Base-by-base conservation (phyloP, 2,329 filamentous ascomycete genomes). In the Paecilomyces variotii region DNA sequence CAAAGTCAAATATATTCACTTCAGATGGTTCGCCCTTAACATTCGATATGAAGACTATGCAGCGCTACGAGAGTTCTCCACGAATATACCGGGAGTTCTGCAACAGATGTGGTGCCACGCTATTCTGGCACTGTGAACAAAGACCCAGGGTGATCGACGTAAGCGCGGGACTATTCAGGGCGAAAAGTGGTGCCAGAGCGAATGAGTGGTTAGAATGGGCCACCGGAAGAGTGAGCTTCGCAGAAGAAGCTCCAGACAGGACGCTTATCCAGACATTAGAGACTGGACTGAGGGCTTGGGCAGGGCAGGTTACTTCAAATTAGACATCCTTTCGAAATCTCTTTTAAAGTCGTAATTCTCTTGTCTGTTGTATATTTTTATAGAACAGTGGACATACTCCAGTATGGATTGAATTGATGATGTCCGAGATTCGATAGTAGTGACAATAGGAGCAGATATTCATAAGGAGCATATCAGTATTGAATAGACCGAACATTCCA, bases 131-230 rank as follows among this genome's bases (percentile, higher is more conserved):
- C 64, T 80, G 80, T 56, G 72, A 76, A 3, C 74, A 75, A 60
- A 74, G 85, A 45, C 77, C 81, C 0, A 77, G 79, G 3, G 67
- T 89, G 19, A 76, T 89, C 14, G 85, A 89, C 70, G 80, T 89
- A 7, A 87, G 84, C 60, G 79, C 82, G 7, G 87, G 87, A 0
- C 64, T 88, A 45, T 67, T 88, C 4, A 73, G 75, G 50, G 78
- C 79, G 0, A 59, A 67, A 0, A 78, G 80, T 51, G 84, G 84
- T 0, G 79, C 80, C 0, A 77, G 82, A 61, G 84, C 81, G 2
- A 80, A 84, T 65, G 69, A 67, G 0, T 87, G 84, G 83, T 65
- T 90, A 50, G 78, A 84, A 25, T 90, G 87, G 87, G 81, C 79
- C 68, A 81, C 73, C 2, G 75, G 69, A 1, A 75, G 83, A 57